Percentiles rank a stretch among this genome's conserved stretches.
phyloP scores from a whole-genome alignment of 2,329 filamentous ascomycete genomes.

The Colletotrichum ledebouriae region DNA sequence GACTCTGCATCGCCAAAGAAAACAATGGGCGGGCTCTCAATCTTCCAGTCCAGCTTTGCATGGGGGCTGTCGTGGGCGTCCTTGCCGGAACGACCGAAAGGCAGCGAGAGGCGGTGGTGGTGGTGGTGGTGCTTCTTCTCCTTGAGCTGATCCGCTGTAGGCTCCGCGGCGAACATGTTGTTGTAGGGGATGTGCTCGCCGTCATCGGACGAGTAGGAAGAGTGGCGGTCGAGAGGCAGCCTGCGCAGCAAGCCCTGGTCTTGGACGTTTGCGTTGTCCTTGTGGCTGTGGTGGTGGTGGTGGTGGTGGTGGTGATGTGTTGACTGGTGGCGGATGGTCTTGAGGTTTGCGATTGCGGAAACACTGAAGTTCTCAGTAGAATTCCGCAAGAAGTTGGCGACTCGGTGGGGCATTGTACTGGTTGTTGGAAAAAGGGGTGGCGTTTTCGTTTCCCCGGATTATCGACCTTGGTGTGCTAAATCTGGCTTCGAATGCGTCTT shows the following conservation, averaged over 20 bases:
- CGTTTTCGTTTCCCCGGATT: conserved; percentile 32
- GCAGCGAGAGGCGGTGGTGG: conserved; percentile 57
- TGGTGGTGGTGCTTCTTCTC: conserved; percentile 55
- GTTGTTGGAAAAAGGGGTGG: conserved; percentile 3
- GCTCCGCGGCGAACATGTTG: conserved; percentile 40
- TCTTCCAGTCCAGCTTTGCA: conserved; percentile 66
- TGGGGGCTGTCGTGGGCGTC: conserved; percentile 56
- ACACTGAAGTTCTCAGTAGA: conserved; percentile 62
- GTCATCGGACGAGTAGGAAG: conserved; percentile 42
- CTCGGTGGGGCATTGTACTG: conserved; percentile 67
- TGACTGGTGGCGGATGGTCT: conserved; percentile 53
- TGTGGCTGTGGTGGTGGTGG: conserved; percentile 16
- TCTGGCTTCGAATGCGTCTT: conserved; percentile 21
- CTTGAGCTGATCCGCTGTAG: conserved; percentile 42
- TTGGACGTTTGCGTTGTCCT: conserved; percentile 17
- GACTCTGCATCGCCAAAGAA: conserved; percentile 81
- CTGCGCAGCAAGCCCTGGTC: conserved; percentile 36
- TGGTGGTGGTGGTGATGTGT: conserved; percentile 18
- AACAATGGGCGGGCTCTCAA: conserved; percentile 90
- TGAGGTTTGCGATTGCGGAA: conserved; percentile 60
- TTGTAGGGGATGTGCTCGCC: conserved; percentile 42
- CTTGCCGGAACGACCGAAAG: conserved; percentile 54
- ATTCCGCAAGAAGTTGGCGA: conserved; percentile 69
- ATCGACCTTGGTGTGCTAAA: conserved; percentile 6
- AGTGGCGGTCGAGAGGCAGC: conserved; percentile 35